Percentiles rank a stretch among this genome's conserved stretches.
Conservation (phyloP, 2,329 filamentous ascomycete species). For the Alternaria sp. region DNA sequence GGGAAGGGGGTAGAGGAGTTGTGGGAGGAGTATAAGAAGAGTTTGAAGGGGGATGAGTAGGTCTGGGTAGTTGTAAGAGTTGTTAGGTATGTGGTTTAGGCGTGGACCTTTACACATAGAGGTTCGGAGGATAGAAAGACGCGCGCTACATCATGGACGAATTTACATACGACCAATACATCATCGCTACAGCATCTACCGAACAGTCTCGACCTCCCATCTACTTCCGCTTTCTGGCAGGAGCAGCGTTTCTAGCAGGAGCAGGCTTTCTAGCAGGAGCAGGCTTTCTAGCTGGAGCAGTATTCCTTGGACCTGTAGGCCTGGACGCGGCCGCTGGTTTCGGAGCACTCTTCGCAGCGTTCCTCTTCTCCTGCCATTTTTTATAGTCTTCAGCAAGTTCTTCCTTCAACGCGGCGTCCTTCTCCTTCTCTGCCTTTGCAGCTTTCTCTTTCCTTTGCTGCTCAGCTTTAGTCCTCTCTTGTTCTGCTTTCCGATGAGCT, state of each 20-base stretch:
- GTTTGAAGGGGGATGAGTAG: constrained; percentile 41
- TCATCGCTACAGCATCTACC: neutral
- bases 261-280: neutral
- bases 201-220: neutral
- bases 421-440: neutral
- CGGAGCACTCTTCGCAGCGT: neutral
- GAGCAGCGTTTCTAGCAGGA: neutral
- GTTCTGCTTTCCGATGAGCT: neutral
- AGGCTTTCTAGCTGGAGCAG: neutral
- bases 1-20: constrained; percentile 70
- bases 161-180: neutral
- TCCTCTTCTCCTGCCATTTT: neutral
- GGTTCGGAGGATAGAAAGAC: neutral
- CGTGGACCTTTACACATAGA: neutral
- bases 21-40: constrained; percentile 74
- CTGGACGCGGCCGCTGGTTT: neutral
- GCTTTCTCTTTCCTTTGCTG: neutral
- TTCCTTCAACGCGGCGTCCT: neutral
- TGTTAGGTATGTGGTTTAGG: neutral
- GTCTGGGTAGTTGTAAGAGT: neutral
- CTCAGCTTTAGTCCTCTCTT: neutral
- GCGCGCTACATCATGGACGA: neutral
- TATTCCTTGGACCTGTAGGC: neutral
- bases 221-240: neutral
- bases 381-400: neutral